These are phyloP conservation scores for Obba rivulosa DNA, from an alignment of 768 basidiomycete genomes.

Conservation along the genomic window DNA sequence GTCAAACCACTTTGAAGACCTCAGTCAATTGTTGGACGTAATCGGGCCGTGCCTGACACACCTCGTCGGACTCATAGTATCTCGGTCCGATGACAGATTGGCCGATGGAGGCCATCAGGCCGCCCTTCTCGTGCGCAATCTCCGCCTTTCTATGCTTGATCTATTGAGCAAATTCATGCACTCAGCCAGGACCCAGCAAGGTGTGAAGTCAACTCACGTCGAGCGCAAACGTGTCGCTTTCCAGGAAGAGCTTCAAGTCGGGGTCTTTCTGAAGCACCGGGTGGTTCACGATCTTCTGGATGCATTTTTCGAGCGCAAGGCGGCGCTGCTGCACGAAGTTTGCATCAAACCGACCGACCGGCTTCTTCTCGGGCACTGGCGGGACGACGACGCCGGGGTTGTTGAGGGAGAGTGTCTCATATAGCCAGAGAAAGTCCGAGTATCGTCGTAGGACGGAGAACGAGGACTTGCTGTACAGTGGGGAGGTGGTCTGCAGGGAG, in stretches of 20 bases:
- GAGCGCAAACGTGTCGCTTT: slow-evolving; percentile 85
- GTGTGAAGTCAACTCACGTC: slow-evolving; percentile 54
- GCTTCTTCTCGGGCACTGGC: slow-evolving; percentile 92
- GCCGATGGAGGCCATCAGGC: slow-evolving; percentile 80
- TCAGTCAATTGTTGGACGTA: not conserved
- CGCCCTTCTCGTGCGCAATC: slow-evolving; percentile 70
- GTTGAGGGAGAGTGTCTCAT: slow-evolving; percentile 79
- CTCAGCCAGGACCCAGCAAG: not conserved
- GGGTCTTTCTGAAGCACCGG: slow-evolving; percentile 84
- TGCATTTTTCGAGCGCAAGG: slow-evolving; percentile 79
- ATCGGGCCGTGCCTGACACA: slow-evolving; percentile 22
- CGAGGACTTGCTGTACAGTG: slow-evolving; percentile 71
- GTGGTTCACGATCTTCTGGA: slow-evolving; percentile 91
- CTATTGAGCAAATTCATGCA: slow-evolving; percentile 32
- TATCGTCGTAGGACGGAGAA: slow-evolving; percentile 97
- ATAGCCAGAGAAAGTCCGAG: slow-evolving; percentile 96
- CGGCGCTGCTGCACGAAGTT: slow-evolving; percentile 87
- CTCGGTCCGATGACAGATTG: slow-evolving; percentile 73
- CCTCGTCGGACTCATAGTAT: slow-evolving; percentile 88
- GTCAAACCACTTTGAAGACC: slow-evolving; percentile 81
- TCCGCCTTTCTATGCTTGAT: slow-evolving; percentile 86
- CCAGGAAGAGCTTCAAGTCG: slow-evolving; percentile 86
- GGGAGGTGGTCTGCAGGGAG: slow-evolving; percentile 67
- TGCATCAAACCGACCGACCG: slow-evolving; percentile 90
- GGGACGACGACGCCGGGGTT: slow-evolving; percentile 98